Percentiles rank a stretch among this genome's conserved stretches.
Conservation (phyloP, 23 red algal genomes). For the Gracilaria gracilis region DNA sequence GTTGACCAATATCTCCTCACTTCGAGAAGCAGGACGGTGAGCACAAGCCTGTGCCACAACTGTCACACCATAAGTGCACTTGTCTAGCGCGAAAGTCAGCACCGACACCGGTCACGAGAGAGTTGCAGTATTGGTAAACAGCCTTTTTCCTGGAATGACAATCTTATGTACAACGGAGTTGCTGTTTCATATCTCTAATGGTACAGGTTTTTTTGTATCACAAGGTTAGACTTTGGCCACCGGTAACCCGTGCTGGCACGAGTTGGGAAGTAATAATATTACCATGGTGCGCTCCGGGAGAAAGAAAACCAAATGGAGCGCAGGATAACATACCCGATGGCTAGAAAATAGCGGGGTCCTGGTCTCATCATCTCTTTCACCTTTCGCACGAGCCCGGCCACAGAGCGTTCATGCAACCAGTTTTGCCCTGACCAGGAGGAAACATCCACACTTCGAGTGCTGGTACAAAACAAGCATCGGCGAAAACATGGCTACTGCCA, state of each 20-base stretch:
- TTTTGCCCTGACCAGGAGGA: neutral
- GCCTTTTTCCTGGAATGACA: neutral
- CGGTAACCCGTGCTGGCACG: neutral
- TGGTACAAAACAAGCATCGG: conserved; percentile 39
- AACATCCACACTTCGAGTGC: conserved; percentile 6
- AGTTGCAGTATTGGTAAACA: neutral
- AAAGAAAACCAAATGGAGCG: neutral
- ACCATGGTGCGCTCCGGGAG: neutral
- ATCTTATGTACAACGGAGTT: neutral
- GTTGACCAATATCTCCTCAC: neutral
- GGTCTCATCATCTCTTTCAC: neutral
- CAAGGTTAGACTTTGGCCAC: neutral
- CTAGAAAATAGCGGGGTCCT: neutral
- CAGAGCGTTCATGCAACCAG: conserved; percentile 36
- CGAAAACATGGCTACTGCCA: conserved; percentile 21
- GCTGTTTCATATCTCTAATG: neutral
- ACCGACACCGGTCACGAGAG: neutral
- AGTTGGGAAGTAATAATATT: neutral
- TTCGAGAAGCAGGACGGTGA: neutral
- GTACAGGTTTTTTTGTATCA: neutral
- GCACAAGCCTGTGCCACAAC: neutral
- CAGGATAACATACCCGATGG: neutral
- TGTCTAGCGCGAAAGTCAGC: neutral
- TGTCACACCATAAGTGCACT: conserved; percentile 14
- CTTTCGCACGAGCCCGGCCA: neutral